Evolutionary conservation across 805 yeast species (phyloP), one percentile per base, ranked within the genome.

Genomic region (Spathaspora sp.): DNA sequence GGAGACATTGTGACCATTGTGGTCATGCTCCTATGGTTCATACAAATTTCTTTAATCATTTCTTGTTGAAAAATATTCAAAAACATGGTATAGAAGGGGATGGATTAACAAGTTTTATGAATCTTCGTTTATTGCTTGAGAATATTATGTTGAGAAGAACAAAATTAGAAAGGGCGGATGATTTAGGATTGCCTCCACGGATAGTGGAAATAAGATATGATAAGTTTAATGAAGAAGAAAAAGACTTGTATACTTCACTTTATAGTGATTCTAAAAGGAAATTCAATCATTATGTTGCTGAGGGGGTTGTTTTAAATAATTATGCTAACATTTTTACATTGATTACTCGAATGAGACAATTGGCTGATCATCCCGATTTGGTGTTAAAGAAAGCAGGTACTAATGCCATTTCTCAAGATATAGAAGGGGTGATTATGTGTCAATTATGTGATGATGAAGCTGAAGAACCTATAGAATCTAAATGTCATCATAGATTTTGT

Each of bases 331-430:
- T 94, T 62, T 94, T 94, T 72, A 92, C 98, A 0, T 77, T 94
- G 51, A 92, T 94, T 61, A 94, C 99, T 0, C 77, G 99, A 60
- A 96, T 94, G 99, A 82, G 99, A 61, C 99, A 94, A 69, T 75
- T 94, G 60, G 98, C 99, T 0, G 99, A 94, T 66, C 99, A 94
- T 68, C 99, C 99, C 0, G 99, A 94, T 70, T 74, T 94, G 55
- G 97, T 94, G 0, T 73, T 94, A 63, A 84, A 91, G 58, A 76
- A 92, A 49, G 78, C 85, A 29, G 80, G 80, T 2, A 62, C 70
- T 10, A 69, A 60, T 57, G 67, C 58, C 57, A 68, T 54, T 8
- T 54, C 73, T 1, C 61, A 60, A 28, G 81, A 80, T 12, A 64
- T 72, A 5, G 79, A 78, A 10, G 82, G 82, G 1, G 81, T 91